Conservation (phyloP, 805 yeast species). For the Starmerella etchellsii region DNA sequence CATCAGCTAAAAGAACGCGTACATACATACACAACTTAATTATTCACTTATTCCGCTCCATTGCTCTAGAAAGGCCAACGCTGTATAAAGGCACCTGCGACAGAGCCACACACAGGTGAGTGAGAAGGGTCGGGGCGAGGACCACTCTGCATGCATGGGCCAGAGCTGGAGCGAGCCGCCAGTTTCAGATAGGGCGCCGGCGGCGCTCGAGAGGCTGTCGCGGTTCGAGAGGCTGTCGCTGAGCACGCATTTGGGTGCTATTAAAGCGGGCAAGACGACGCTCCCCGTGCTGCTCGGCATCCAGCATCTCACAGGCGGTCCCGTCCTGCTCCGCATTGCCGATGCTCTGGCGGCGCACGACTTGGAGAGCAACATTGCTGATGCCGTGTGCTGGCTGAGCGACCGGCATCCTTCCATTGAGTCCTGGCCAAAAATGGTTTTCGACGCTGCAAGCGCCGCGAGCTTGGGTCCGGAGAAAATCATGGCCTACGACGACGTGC, state of each 20-base stretch:
- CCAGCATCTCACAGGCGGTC: conserved; percentile 5
- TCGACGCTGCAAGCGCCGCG: conserved; percentile 12
- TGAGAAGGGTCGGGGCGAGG: too few relatives aligned
- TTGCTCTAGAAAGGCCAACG: too few relatives aligned
- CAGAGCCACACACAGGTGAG: too few relatives aligned
- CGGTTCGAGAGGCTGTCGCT: conserved; percentile 11
- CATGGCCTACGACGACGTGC: conserved; percentile 16
- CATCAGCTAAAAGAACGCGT: conserved; percentile 12
- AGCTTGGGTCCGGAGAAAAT: conserved; percentile 11
- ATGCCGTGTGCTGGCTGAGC: conserved; percentile 14
- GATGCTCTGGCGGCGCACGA: conserved; percentile 2
- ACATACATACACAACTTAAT: too few relatives aligned
- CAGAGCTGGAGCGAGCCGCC: not conserved
- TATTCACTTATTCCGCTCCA: not conserved
- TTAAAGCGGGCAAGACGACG: conserved; percentile 2
- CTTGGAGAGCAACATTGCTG: not conserved
- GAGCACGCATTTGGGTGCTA: not conserved
- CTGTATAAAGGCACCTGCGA: too few relatives aligned
- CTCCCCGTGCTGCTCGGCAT: conserved; percentile 10
- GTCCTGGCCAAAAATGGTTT: conserved; percentile 9
- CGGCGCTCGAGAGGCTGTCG: not conserved
- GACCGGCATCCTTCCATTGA: conserved; percentile 8
- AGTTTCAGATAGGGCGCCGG: too few relatives aligned
- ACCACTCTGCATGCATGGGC: too few relatives aligned
- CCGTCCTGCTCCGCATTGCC: conserved; percentile 16